Conservation (phyloP, 2,329 filamentous ascomycete genomes). For the Blastomyces emzantsi region DNA sequence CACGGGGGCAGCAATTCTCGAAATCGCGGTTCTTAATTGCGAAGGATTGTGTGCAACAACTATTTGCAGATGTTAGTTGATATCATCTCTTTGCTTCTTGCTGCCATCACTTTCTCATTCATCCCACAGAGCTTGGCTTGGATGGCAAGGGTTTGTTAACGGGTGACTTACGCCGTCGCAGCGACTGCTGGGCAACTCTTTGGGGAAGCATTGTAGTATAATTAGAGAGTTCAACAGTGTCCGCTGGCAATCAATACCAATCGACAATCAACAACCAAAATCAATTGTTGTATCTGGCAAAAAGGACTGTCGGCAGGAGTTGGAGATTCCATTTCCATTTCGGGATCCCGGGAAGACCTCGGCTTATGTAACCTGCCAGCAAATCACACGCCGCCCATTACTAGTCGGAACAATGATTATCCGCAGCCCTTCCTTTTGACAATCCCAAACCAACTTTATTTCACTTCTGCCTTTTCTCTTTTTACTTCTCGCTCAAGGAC, state of each 20-base stretch:
- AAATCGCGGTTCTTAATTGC: constrained; percentile 34
- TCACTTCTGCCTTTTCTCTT: constrained; percentile 17
- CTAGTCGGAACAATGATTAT: constrained; percentile 31
- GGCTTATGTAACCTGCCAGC: constrained; percentile 32
- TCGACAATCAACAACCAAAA: neutral
- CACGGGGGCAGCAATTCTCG: constrained; percentile 36
- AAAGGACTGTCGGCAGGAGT: neutral
- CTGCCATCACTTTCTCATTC: neutral
- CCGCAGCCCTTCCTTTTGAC: constrained; percentile 17
- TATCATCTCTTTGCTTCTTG: constrained; percentile 2
- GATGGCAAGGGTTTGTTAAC: neutral
- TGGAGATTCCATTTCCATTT: constrained; percentile 19
- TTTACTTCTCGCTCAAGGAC: constrained; percentile 26
- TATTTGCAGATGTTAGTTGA: constrained; percentile 21
- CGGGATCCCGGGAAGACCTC: constrained; percentile 36
- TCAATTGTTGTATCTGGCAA: neutral
- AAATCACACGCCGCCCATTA: constrained; percentile 31
- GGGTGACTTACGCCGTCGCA: constrained; percentile 39
- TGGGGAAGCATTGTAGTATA: constrained; percentile 38
- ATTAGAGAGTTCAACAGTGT: neutral
- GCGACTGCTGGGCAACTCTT: constrained; percentile 40
- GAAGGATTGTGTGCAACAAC: constrained; percentile 40
- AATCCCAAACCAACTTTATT: constrained; percentile 7
- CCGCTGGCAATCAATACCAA: neutral
- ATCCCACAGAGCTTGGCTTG: neutral